Evolutionary conservation across 1,284 basidiomycete species (phyloP), one percentile per base, ranked within the genome.

Genomic region (Hymenochaete sp.): DNA sequence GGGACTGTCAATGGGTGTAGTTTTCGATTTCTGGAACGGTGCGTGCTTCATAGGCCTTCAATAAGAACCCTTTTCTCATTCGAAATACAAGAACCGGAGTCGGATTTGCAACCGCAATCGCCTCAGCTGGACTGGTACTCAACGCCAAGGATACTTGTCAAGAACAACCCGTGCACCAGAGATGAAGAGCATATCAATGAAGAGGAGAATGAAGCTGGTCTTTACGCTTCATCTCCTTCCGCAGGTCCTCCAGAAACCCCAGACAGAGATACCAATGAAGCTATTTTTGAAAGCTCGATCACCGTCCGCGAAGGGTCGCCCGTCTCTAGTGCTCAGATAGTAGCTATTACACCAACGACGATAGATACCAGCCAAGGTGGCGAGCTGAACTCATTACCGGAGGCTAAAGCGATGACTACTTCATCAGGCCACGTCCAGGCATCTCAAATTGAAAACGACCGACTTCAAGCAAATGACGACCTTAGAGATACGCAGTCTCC

Each of bases 91-190:
- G n/a, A n/a, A n/a, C n/a, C n/a, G n/a, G n/a, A n/a, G n/a, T n/a
- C n/a, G n/a, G n/a, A n/a, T n/a, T n/a, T n/a, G n/a, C n/a, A 26
- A 10, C 25, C 18, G 13, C 22, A 40, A 25, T 11, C n/a, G n/a
- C n/a, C n/a, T n/a, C n/a, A n/a, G n/a, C 27, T 35, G 16, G 47
- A 48, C n/a, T 48, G 47, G 47, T 48, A 27, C 31, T 25, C 35
- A 27, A 44, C 42, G 4, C 42, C 47, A 27, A 26, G 10, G 21
- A 26, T 6, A 10, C 14, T 9, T 24, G 25, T 7, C 38, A 24
- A 27, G 7, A 19, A 16, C 4, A 29, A 29, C 10, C 27, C 9
- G n/a, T 5, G 37, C 9, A n/a, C n/a, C n/a, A n/a, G n/a, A n/a
- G n/a, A n/a, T 40, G 5, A 21, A 21, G 19, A 22, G 22, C 5